Percentiles rank a stretch among this genome's conserved stretches.
Conservation (phyloP, 1,139 yeast genomes). For the Torulaspora pretoriensis region DNA sequence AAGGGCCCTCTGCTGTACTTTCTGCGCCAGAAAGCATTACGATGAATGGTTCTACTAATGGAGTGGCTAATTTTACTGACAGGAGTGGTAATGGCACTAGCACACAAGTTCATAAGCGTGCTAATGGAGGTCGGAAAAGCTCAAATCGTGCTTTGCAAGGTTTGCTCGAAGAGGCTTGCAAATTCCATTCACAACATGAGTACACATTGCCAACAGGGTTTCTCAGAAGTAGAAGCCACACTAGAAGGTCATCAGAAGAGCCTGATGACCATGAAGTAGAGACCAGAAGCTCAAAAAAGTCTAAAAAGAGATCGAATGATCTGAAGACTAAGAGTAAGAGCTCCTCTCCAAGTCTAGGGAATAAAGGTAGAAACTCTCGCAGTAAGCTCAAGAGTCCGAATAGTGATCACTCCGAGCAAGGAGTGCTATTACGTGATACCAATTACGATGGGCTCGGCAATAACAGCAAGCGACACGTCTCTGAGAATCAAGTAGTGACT, state of each 20-base stretch:
- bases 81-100: not conserved
- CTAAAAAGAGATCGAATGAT: not conserved
- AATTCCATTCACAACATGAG: conserved; percentile 37
- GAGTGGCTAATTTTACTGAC: conserved; percentile 1
- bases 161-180: conserved; percentile 38
- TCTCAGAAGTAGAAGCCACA: conserved; percentile 14
- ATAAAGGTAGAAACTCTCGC: not conserved
- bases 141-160: conserved; percentile 13
- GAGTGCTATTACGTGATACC: too few species aligned
- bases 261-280: conserved; percentile 1
- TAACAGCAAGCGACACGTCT: conserved; percentile 2
- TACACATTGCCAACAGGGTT: conserved; percentile 27
- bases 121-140: conserved; percentile 2
- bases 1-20: conserved; percentile 2
- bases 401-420: not conserved
- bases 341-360: not conserved
- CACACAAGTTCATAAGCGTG: not conserved
- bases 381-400: not conserved
- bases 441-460: not conserved
- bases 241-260: not conserved
- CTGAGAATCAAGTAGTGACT: conserved; percentile 3
- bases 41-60: not conserved
- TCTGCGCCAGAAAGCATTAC: conserved; percentile 6
- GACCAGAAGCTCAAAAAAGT: not conserved
- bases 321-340: not conserved